A percentile compares a stretch with the other conserved stretches of the same genome.
phyloP scores from a whole-genome alignment of 352 stramenopile genomes.

The Phytopythium montanum region DNA sequence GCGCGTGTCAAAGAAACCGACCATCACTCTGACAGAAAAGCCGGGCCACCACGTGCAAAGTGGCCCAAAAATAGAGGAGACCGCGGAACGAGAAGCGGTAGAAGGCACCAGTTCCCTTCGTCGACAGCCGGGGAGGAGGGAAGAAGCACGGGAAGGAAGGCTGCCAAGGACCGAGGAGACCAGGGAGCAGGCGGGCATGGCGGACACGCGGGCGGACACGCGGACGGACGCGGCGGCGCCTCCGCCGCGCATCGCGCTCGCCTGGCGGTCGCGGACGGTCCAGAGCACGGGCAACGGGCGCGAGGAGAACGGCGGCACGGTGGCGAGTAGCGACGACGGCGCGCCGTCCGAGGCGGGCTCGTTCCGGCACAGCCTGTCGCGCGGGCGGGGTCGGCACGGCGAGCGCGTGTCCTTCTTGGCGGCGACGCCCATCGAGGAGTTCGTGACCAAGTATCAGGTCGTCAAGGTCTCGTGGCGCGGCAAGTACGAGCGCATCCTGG shows the following conservation, averaged over 20 bases:
- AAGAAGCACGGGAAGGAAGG: background rate
- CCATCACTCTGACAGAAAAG: too few species aligned
- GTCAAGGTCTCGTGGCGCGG: constrained; percentile 81
- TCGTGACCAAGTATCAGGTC: constrained; percentile 81
- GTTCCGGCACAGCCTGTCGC: constrained; percentile 6
- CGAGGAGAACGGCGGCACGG: background rate
- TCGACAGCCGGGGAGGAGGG: background rate
- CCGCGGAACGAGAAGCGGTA: too few species aligned
- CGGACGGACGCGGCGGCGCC: too few species aligned
- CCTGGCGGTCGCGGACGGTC: background rate
- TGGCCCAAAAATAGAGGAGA: too few species aligned
- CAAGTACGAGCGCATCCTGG: constrained; percentile 87
- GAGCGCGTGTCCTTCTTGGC: constrained; percentile 15
- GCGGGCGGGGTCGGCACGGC: background rate
- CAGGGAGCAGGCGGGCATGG: background rate
- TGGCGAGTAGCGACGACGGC: constrained; percentile 3
- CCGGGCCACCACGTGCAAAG: too few species aligned
- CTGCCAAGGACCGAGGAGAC: too few species aligned
- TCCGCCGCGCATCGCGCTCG: background rate
- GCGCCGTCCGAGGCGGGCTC: constrained; percentile 8
- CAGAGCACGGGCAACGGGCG: background rate
- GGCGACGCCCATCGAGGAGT: constrained; percentile 66
- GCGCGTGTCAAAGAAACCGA: too few species aligned
- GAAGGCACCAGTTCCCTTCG: background rate
- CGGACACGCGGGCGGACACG: background rate